Evolutionary conservation across 768 basidiomycete genomes (phyloP), one percentile per base, ranked within the genome.

Genomic region (Collybia nuda): DNA sequence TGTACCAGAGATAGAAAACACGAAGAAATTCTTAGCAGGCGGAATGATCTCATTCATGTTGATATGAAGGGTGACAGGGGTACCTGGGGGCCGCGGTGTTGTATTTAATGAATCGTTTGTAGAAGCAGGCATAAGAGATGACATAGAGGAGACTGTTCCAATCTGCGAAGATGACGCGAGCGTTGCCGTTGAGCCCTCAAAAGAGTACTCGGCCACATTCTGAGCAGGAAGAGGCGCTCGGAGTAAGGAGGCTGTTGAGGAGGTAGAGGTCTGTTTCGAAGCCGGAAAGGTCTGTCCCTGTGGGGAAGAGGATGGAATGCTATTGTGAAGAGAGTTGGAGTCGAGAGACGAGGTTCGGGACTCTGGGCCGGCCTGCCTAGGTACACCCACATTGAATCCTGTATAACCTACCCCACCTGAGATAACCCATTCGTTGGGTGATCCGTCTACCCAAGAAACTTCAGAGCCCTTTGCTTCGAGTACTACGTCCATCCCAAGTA

Each of bases 1-100:
- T 6, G 77, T 82, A 5, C 89, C 88, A 9, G 76, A 74, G 40
- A 91, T 78, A 9, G 71, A 77, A 65, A 91, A 88, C 5, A 76
- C 77, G 58, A 92, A 85, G 14, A 71, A 57, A 51, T 82, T 84
- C 66, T 84, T 86, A 23, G 76, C 68, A 7, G 88, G 81, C 2
- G 82, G 79, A 21, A 82, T 72, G 6, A 91, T 71, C 37, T 91
- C 87, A 56, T 88, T 88, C 75, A 91, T 88, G 60, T 91, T 90
- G 52, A 93, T 56, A 62, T 90, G 88, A 7, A 91, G 67, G 0
- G 87, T 88, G 40, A 93, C 74, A 2, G 87, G 84, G 12, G 75
- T 68, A 17, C 76, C 77, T 1, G 88, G 89, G 9, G 79, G 73
- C 24, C 63, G 65, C 12, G 48, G 43, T 41, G 48, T 54, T 24